A percentile compares a stretch with the other conserved stretches of the same genome.
These are phyloP conservation scores for Russula brevipes DNA, from an alignment of 768 basidiomycete genomes.

Conservation along the genomic window DNA sequence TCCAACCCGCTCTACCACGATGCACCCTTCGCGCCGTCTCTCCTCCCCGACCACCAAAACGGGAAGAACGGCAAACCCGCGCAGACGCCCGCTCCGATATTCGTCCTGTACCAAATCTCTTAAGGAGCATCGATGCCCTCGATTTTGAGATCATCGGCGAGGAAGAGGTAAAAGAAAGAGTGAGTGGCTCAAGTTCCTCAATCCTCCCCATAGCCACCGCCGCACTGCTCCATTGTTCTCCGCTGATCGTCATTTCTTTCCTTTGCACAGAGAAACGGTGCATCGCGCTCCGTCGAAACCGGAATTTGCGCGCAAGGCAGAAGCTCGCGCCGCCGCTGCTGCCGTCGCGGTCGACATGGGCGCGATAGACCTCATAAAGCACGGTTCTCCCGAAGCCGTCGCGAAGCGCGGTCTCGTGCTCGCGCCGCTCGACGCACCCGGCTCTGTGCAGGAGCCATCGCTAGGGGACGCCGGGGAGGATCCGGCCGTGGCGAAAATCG, in stretches of 20 bases:
- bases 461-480: constrained; percentile 16
- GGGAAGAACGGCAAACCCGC: neutral
- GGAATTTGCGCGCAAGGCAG: constrained; percentile 40
- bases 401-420: constrained; percentile 35
- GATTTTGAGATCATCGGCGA: constrained; percentile 27
- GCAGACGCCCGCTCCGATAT: constrained; percentile 12
- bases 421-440: constrained; percentile 30
- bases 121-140: constrained; percentile 27
- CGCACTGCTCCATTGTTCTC: too few species aligned
- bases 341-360: constrained; percentile 53
- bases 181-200: neutral
- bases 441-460: constrained; percentile 10
- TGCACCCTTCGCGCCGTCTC: constrained; percentile 7
- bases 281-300: constrained; percentile 46
- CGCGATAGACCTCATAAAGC: constrained; percentile 52
- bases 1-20: constrained; percentile 18
- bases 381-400: constrained; percentile 38
- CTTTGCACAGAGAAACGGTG: constrained; percentile 43
- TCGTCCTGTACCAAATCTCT: constrained; percentile 27
- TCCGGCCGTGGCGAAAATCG: constrained; percentile 40
- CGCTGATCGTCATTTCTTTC: too few species aligned
- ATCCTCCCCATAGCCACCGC: neutral
- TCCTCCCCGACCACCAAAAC: constrained; percentile 1
- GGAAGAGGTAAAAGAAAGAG: constrained; percentile 20
- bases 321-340: constrained; percentile 52